Evolutionary conservation across 352 stramenopile genomes (phyloP), one percentile per base, ranked within the genome.

Genomic region (Phytophthora hybrid): DNA sequence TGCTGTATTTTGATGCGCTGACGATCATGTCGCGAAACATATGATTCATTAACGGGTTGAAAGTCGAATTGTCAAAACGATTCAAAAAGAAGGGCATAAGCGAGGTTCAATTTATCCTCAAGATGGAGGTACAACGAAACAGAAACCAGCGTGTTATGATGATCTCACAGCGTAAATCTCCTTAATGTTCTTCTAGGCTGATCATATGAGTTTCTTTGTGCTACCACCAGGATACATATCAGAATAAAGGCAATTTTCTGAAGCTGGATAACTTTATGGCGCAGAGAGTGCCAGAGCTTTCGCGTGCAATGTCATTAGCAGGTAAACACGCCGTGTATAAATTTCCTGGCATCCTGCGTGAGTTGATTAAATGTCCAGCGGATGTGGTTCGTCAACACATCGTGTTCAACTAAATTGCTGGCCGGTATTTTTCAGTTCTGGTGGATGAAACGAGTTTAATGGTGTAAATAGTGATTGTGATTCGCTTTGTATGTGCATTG

Each of bases 51-150:
- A 49, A 76, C 18, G 31, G 49, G 10, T 32, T 79, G 5, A 75
- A 76, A 52, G n/a, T 19, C 2, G 57, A 79, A 26, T 31, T 76
- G 5, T 76, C 61, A 29, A 31, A 14, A 54, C 47, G 62, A 4
- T 75, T 79, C 54, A 75, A 72, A 11, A 61, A 37, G 56, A 63
- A 63, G 19, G n/a, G 53, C 34, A 9, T 41, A 3, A 26, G 23
- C 23, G 23, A 26, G 23, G 23, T 26, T 26, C 23, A 26, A 26
- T 26, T 26, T 26, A 26, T 26, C 23, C 23, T 26, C 23, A 1
- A 26, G 23, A 26, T 26, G 23, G 23, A 26, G 23, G 23, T 26
- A 26, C 23, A 26, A 26, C 23, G 23, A 26, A 26, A 26, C 1
- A 1, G 23, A 26, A 26, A 26, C 23, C 23, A 26, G 23, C 23